These are phyloP conservation scores for Calycina herbarum DNA, from an alignment of 2,329 filamentous ascomycete genomes.

Conservation along the genomic window DNA sequence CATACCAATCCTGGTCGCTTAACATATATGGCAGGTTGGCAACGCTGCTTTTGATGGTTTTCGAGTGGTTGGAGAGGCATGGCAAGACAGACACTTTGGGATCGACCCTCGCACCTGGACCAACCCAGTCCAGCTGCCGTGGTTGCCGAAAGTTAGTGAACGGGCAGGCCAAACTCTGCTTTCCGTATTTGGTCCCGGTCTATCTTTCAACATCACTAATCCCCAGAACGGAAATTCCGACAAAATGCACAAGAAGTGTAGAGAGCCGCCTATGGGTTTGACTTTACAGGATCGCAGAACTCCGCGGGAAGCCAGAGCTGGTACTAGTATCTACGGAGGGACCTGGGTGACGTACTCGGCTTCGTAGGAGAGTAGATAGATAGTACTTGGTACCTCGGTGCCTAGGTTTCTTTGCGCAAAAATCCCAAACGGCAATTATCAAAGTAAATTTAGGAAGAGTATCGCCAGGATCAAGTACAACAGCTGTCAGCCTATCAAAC, in stretches of 20 bases:
- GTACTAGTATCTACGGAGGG: too few relatives aligned
- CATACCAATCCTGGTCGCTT: background rate
- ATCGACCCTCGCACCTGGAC: background rate
- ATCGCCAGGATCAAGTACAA: background rate
- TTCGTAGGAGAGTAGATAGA: background rate
- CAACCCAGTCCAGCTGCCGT: background rate
- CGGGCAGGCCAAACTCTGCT: background rate
- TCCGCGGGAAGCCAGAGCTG: too few relatives aligned
- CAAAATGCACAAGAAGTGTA: background rate
- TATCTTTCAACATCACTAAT: background rate
- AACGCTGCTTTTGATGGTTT: background rate
- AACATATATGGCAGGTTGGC: background rate
- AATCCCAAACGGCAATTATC: background rate
- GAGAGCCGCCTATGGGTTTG: background rate
- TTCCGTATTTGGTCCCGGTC: background rate
- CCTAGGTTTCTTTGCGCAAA: background rate
- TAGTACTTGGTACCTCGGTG: background rate
- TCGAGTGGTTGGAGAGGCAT: background rate
- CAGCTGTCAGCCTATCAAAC: background rate
- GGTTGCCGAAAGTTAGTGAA: background rate
- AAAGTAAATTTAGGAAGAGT: conserved; percentile 4
- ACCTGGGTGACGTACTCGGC: background rate
- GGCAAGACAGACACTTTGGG: background rate
- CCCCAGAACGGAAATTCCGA: background rate
- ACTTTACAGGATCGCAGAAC: too few relatives aligned